Percentiles rank a stretch among this genome's conserved stretches.
These are phyloP conservation scores for Millerozyma miso DNA, from an alignment of 805 yeast species.

Conservation along the genomic window DNA sequence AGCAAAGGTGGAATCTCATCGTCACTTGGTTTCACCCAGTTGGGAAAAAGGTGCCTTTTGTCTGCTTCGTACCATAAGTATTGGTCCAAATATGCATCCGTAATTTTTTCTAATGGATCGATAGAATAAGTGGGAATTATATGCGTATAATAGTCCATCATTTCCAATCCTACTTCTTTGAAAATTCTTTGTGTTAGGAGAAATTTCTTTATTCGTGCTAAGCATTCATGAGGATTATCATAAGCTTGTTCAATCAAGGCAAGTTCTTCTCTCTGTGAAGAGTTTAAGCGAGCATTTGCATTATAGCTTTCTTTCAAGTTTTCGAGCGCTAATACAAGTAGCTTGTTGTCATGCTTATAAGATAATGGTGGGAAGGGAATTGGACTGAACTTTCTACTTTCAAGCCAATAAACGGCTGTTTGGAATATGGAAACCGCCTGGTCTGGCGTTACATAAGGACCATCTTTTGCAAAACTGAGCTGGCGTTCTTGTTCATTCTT, in stretches of 20 bases:
- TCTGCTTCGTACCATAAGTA: conserved; percentile 96
- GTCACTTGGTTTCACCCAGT: conserved; percentile 95
- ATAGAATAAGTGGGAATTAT: conserved; percentile 81
- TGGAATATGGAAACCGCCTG: conserved; percentile 86
- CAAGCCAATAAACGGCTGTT: conserved; percentile 90
- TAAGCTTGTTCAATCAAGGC: conserved; percentile 94
- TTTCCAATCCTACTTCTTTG: conserved; percentile 79
- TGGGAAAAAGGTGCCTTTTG: conserved; percentile 80
- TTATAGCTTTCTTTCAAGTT: conserved; percentile 73
- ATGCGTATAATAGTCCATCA: conserved; percentile 87
- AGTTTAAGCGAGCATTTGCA: conserved; percentile 68
- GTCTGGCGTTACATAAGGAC: conserved; percentile 80
- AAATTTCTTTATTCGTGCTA: conserved; percentile 77
- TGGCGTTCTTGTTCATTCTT: conserved; percentile 91
- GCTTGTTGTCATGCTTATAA: conserved; percentile 89
- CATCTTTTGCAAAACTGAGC: conserved; percentile 69
- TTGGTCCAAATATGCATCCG: conserved; percentile 94
- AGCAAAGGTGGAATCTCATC: conserved; percentile 88
- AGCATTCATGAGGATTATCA: conserved; percentile 92
- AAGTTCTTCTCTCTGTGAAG: conserved; percentile 86
- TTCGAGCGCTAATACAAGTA: conserved; percentile 85
- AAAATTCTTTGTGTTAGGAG: conserved; percentile 86
- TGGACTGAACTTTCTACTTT: conserved; percentile 74
- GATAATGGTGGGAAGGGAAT: conserved; percentile 91
- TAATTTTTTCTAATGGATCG: conserved; percentile 90